These are phyloP conservation scores for Bipolaris victoriae DNA, from an alignment of 2,329 filamentous ascomycete species.

Conservation along the genomic window DNA sequence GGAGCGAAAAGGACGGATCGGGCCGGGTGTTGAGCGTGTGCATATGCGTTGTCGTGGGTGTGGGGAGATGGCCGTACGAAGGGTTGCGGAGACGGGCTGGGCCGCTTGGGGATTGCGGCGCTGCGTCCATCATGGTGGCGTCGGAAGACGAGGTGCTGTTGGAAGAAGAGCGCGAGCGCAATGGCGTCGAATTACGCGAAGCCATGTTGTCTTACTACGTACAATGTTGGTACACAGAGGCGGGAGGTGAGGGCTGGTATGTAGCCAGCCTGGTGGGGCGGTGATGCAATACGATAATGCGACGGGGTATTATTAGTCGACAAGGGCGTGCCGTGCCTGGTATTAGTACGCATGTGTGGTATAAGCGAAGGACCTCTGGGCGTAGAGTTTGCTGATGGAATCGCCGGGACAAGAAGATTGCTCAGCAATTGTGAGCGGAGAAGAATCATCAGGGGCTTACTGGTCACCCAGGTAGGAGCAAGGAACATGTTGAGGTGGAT, in stretches of 20 bases:
- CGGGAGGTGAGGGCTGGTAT: slow-evolving; percentile 1
- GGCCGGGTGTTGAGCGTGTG: slow-evolving; percentile 6
- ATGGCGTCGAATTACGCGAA: slow-evolving; percentile 38
- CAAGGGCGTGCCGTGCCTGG: background rate
- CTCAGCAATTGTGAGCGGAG: background rate
- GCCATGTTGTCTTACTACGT: slow-evolving; percentile 28
- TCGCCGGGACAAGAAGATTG: background rate
- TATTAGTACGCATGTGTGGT: background rate
- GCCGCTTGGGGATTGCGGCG: slow-evolving; percentile 30
- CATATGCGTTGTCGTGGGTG: background rate
- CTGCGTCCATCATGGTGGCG: slow-evolving; percentile 44
- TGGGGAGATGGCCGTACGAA: slow-evolving; percentile 23
- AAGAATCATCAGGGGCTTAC: background rate
- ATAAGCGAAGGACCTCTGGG: background rate
- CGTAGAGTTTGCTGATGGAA: background rate
- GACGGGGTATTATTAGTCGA: background rate
- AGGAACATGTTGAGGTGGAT: background rate
- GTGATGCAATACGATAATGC: slow-evolving; percentile 6
- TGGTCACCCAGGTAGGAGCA: background rate
- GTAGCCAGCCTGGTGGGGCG: slow-evolving; percentile 15
- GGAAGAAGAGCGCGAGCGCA: slow-evolving; percentile 39
- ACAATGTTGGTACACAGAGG: background rate
- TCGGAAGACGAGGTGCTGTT: slow-evolving; percentile 40
- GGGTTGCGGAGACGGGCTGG: slow-evolving; percentile 38
- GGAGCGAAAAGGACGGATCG: slow-evolving; percentile 39